phyloP scores from a whole-genome alignment of 768 basidiomycete species.

The Tylopilus rubrobrunneus region DNA sequence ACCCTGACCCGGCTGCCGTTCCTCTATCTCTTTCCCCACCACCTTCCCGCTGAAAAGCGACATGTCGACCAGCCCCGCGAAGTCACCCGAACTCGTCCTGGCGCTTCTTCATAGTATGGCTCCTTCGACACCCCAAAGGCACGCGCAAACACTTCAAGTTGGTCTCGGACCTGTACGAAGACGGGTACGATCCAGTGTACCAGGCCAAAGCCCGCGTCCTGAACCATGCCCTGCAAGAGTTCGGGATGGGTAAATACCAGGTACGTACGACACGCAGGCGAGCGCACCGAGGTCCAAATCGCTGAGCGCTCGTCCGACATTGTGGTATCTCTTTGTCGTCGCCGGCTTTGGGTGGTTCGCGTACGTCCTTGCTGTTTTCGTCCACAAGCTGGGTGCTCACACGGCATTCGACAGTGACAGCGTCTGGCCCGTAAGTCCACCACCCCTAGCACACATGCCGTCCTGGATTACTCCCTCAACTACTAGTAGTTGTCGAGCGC shows the following conservation, averaged over 20 bases:
- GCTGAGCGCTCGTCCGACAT: no score
- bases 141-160: background rate
- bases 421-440: slow-evolving; percentile 35
- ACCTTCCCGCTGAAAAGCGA: background rate
- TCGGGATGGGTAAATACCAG: slow-evolving; percentile 58
- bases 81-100: background rate
- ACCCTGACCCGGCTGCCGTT: no score
- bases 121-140: background rate
- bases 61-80: slow-evolving; percentile 3
- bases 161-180: slow-evolving; percentile 30
- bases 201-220: slow-evolving; percentile 46
- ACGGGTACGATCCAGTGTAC: slow-evolving; percentile 42
- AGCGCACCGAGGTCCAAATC: background rate
- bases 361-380: slow-evolving; percentile 19
- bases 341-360: slow-evolving; percentile 42
- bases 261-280: slow-evolving; percentile 16
- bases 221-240: slow-evolving; percentile 46
- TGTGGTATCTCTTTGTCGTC: slow-evolving; percentile 37
- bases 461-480: background rate
- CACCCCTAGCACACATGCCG: background rate
- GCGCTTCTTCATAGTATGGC: background rate
- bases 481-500: slow-evolving; percentile 42
- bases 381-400: background rate
- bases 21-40: background rate
- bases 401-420: slow-evolving; percentile 26